Percentiles rank a stretch among this genome's conserved stretches.
Evolutionary conservation across 768 basidiomycete genomes (phyloP).

Genomic region (Candolleomyces aberdarensis): DNA sequence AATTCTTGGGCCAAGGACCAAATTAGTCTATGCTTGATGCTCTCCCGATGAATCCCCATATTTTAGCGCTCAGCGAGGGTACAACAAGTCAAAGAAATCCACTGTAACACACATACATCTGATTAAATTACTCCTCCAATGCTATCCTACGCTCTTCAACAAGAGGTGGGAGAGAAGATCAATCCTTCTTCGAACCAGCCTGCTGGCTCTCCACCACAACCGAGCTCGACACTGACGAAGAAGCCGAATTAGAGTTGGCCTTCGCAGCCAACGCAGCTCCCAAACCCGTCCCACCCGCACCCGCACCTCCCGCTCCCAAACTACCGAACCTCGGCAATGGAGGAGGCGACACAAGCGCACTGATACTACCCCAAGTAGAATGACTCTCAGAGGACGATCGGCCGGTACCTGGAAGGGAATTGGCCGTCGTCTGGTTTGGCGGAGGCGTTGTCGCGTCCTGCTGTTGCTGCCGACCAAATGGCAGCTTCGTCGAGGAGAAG

Average conservation of each 20-base stretch:
- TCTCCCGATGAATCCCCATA: no score
- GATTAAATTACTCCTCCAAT: no score
- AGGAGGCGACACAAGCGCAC: slow-evolving; percentile 4
- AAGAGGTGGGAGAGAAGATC: background rate
- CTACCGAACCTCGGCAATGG: slow-evolving; percentile 1
- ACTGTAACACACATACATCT: no score
- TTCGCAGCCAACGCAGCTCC: background rate
- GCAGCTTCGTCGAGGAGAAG: slow-evolving; percentile 26
- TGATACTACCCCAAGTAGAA: slow-evolving; percentile 8
- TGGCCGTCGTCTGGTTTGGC: background rate
- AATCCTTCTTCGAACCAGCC: background rate
- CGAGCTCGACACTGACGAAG: background rate
- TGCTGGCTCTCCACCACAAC: background rate
- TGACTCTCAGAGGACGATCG: background rate
- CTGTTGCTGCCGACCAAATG: slow-evolving; percentile 4
- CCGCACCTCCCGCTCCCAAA: background rate
- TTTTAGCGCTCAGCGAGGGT: no score
- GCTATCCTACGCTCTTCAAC: no score
- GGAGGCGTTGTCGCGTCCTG: background rate
- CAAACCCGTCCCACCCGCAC: slow-evolving; percentile 1
- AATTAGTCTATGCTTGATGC: no score
- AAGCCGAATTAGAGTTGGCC: background rate
- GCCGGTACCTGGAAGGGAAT: background rate
- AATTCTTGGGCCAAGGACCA: no score
- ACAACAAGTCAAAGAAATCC: no score